These are phyloP conservation scores for Colletotrichum sp. DNA, from an alignment of 2,329 filamentous ascomycete species.

Conservation along the genomic window DNA sequence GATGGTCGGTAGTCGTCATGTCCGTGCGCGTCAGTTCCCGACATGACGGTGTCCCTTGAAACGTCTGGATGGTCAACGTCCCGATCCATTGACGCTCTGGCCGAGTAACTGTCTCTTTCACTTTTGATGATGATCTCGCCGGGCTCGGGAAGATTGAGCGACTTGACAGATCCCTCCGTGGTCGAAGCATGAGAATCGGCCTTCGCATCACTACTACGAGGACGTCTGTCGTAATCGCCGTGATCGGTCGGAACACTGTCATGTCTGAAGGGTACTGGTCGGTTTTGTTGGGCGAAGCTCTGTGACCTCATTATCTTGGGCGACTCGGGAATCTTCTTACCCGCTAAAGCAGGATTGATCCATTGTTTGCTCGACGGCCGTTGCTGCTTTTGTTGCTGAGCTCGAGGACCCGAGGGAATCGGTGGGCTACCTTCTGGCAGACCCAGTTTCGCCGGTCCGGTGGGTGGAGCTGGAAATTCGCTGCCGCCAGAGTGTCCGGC, in stretches of 20 bases:
- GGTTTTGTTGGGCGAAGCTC: conserved; percentile 50
- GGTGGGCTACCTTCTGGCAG: conserved; percentile 48
- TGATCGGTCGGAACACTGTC: conserved; percentile 42
- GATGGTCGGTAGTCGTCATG: neutral
- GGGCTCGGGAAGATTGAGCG: conserved; percentile 49
- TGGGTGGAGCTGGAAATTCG: conserved; percentile 42
- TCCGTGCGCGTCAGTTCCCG: conserved; percentile 2
- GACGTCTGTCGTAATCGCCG: conserved; percentile 48
- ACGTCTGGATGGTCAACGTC: conserved; percentile 6
- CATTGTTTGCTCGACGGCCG: conserved; percentile 64
- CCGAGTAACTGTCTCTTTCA: conserved; percentile 43
- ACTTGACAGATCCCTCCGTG: conserved; percentile 40
- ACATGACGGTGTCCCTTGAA: conserved; percentile 8
- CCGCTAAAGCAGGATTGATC: conserved; percentile 56
- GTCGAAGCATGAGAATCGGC: conserved; percentile 41
- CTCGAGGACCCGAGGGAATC: conserved; percentile 60
- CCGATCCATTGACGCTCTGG: conserved; percentile 20
- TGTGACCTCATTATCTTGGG: conserved; percentile 57
- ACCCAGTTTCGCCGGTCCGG: conserved; percentile 49
- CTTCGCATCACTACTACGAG: conserved; percentile 60
- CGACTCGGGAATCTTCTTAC: conserved; percentile 56
- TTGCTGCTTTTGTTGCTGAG: conserved; percentile 50
- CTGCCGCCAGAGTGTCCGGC: conserved; percentile 40
- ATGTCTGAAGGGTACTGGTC: conserved; percentile 40
- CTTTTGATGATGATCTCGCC: conserved; percentile 50